These are phyloP conservation scores for Stylosanthes scabra DNA, from an alignment of 331 rosid species.

Conservation along the genomic window DNA sequence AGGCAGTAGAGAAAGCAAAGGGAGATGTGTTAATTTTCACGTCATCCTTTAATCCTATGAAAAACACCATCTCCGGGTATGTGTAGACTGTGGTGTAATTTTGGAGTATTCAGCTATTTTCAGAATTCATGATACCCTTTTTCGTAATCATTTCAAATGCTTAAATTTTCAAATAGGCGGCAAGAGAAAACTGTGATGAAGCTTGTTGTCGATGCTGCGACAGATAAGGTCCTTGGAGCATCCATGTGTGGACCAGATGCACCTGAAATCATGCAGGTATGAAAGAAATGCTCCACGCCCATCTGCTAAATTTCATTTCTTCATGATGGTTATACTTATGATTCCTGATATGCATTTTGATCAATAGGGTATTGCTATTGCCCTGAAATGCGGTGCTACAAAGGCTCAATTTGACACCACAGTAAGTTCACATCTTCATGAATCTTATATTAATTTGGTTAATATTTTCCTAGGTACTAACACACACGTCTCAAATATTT, in stretches of 20 bases:
- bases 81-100: constrained; percentile 57
- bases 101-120: constrained; percentile 27
- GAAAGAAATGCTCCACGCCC: constrained; percentile 6
- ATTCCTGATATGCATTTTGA: constrained; percentile 31
- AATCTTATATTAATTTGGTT: constrained; percentile 7
- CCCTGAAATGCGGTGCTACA: constrained; percentile 93
- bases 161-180: constrained; percentile 60
- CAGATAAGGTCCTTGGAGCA: constrained; percentile 89
- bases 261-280: constrained; percentile 94
- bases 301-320: neutral
- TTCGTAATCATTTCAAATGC: constrained; percentile 3
- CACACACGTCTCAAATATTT: neutral
- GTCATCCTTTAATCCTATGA: constrained; percentile 83
- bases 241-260: constrained; percentile 98
- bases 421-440: constrained; percentile 51
- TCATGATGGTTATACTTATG: neutral
- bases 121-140: constrained; percentile 15
- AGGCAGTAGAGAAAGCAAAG: constrained; percentile 69
- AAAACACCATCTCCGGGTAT: constrained; percentile 91
- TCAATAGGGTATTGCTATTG: constrained; percentile 86
- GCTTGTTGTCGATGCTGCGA: constrained; percentile 89
- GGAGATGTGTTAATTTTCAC: constrained; percentile 78
- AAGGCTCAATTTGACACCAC: constrained; percentile 95
- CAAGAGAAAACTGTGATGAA: constrained; percentile 96
- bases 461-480: neutral